A percentile compares a stretch with the other conserved stretches of the same genome.
Conservation (phyloP, 768 basidiomycete species). For the Amanita phalloides region DNA sequence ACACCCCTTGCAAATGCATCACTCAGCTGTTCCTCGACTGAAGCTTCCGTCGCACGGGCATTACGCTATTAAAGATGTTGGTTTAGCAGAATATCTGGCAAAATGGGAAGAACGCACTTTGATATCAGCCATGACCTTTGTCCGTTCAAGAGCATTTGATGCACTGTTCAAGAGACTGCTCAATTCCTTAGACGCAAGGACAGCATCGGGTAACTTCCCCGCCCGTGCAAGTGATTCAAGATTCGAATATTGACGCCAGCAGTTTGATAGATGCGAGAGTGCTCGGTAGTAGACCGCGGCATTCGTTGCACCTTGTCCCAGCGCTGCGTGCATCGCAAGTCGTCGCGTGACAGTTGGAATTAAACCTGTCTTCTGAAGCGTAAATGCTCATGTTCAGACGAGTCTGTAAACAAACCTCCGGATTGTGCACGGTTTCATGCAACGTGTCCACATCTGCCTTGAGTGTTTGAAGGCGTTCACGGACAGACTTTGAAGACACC, state of each 20-base stretch:
- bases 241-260: conserved; percentile 32
- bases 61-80: conserved; percentile 29
- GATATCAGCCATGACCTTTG: conserved; percentile 43
- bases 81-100: neutral
- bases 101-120: conserved; percentile 34
- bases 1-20: conserved; percentile 58
- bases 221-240: conserved; percentile 36
- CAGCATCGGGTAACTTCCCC: conserved; percentile 59
- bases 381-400: neutral
- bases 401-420: conserved; percentile 35
- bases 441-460: conserved; percentile 42
- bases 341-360: conserved; percentile 45
- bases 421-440: conserved; percentile 37
- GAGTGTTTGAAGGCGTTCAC: conserved; percentile 43
- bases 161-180: conserved; percentile 32
- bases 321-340: conserved; percentile 46
- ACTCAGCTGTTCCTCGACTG: conserved; percentile 60
- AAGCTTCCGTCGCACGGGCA: conserved; percentile 43
- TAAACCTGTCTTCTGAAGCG: conserved; percentile 47
- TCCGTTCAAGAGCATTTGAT: conserved; percentile 39
- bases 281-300: conserved; percentile 38
- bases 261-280: conserved; percentile 44
- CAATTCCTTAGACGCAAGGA: conserved; percentile 30
- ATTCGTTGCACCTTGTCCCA: conserved; percentile 55
- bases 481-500: conserved; percentile 51